Evolutionary conservation across 345 rosid genomes (phyloP).

Genomic region (Brassica cretica): DNA sequence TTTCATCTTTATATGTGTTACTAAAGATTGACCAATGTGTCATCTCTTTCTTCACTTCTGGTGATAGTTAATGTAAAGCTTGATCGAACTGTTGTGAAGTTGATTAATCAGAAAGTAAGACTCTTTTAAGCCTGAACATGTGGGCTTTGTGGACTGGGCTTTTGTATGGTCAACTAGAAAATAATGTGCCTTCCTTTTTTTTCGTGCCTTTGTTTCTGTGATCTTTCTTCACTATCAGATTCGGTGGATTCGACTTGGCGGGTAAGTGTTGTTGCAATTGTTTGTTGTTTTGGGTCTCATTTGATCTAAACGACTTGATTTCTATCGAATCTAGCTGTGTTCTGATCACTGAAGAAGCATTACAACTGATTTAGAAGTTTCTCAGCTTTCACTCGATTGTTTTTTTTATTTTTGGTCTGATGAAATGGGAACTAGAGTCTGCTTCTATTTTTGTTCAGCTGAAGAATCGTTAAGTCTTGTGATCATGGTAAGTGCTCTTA

Average conservation of each 20-base stretch:
- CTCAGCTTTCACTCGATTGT: neutral
- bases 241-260: neutral
- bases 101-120: neutral
- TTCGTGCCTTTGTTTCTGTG: neutral
- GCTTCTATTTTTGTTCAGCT: neutral
- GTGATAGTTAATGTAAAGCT: neutral
- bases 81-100: neutral
- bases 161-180: neutral
- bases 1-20: conserved; percentile 1
- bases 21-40: neutral
- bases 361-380: conserved; percentile 12
- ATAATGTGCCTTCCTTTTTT: conserved; percentile 6
- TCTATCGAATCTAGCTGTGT: neutral
- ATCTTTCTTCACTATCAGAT: conserved; percentile 31
- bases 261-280: conserved; percentile 10
- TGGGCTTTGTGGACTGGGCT: conserved; percentile 27
- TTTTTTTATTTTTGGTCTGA: neutral
- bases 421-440: conserved; percentile 15
- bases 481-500: conserved; percentile 42
- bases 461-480: conserved; percentile 12
- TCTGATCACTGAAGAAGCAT: conserved; percentile 11
- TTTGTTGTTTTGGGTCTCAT: neutral
- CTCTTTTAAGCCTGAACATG: neutral
- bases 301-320: neutral
- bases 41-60: neutral